phyloP scores from a whole-genome alignment of 2,329 filamentous ascomycete genomes.

The Cercospora sp. region DNA sequence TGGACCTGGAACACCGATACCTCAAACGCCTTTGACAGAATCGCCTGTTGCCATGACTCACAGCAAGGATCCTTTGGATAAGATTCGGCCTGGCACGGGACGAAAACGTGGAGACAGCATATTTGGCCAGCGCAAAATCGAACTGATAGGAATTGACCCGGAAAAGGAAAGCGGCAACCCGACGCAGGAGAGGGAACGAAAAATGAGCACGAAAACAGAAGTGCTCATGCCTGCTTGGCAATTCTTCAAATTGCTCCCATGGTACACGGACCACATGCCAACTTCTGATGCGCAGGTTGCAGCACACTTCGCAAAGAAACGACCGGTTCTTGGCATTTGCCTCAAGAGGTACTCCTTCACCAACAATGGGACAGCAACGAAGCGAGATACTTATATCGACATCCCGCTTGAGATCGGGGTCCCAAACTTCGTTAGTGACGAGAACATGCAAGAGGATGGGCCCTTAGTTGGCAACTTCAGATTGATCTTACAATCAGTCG shows the following conservation, averaged over 20 bases:
- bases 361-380: slow-evolving; percentile 64
- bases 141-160: slow-evolving; percentile 36
- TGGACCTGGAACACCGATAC: slow-evolving; percentile 36
- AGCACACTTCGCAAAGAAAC: slow-evolving; percentile 77
- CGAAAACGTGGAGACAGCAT: slow-evolving; percentile 51
- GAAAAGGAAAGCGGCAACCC: slow-evolving; percentile 46
- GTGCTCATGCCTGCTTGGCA: slow-evolving; percentile 97
- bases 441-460: slow-evolving; percentile 65
- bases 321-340: slow-evolving; percentile 88
- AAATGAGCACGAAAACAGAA: slow-evolving; percentile 61
- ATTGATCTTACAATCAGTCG: slow-evolving; percentile 82
- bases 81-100: slow-evolving; percentile 39
- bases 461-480: slow-evolving; percentile 86
- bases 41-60: slow-evolving; percentile 27
- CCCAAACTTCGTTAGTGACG: slow-evolving; percentile 86
- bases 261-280: slow-evolving; percentile 72
- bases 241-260: slow-evolving; percentile 91
- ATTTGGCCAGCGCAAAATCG: slow-evolving; percentile 48
- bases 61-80: slow-evolving; percentile 35
- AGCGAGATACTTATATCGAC: slow-evolving; percentile 81
- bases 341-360: slow-evolving; percentile 85
- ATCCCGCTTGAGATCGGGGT: slow-evolving; percentile 82
- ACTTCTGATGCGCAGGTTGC: slow-evolving; percentile 76
- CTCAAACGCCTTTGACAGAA: slow-evolving; percentile 27
- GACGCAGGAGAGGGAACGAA: slow-evolving; percentile 33